These are phyloP conservation scores for Coniochaeta sp. DNA, from an alignment of 2,329 filamentous ascomycete species.

Conservation along the genomic window DNA sequence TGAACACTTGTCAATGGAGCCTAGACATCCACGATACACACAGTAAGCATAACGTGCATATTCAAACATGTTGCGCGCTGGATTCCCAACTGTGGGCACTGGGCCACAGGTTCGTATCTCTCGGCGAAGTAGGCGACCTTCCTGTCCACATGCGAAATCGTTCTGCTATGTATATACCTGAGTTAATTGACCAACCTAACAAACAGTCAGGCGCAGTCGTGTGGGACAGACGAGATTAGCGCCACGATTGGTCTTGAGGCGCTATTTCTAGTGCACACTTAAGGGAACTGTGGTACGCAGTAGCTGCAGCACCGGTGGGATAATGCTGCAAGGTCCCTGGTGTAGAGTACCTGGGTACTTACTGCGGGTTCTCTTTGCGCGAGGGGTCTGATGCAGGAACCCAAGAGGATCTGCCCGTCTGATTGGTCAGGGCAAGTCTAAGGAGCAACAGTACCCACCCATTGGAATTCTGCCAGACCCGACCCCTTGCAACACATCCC, in stretches of 20 bases:
- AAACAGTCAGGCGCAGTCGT: neutral
- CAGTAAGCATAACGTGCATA: too few relatives aligned
- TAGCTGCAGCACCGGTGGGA: neutral
- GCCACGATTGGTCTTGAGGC: conserved; percentile 6
- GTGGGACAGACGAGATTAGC: conserved; percentile 14
- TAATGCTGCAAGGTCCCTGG: neutral
- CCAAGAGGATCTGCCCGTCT: neutral
- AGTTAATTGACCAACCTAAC: too few relatives aligned
- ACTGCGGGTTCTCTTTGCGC: neutral
- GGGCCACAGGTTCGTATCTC: too few relatives aligned
- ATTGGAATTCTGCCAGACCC: neutral
- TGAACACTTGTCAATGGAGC: too few relatives aligned
- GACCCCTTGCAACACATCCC: conserved; percentile 1
- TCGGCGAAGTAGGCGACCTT: too few relatives aligned
- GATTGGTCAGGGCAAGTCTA: neutral
- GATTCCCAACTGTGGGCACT: too few relatives aligned
- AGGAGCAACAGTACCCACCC: neutral
- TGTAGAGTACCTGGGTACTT: neutral
- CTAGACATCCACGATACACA: too few relatives aligned
- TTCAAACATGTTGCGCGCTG: too few relatives aligned
- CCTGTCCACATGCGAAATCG: too few relatives aligned
- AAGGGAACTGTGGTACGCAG: too few relatives aligned
- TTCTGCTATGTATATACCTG: too few relatives aligned
- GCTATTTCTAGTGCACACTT: neutral
- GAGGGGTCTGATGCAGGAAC: neutral